Base-by-base conservation (phyloP, 2,329 filamentous ascomycete genomes). In the Gnomoniopsis smithogilvyi region DNA sequence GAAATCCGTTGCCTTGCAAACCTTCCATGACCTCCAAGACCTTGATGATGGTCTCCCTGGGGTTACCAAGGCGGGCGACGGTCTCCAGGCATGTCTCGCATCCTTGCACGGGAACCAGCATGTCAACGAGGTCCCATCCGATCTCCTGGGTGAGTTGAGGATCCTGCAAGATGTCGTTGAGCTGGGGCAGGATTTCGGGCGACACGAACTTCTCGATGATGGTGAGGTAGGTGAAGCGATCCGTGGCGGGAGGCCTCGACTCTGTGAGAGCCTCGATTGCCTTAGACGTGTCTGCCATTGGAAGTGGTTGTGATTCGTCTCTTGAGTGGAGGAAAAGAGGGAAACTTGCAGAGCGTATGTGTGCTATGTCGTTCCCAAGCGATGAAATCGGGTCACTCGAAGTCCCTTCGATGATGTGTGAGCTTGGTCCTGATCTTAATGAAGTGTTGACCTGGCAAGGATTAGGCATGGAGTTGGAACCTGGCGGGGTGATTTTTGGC, bases 121-220 rank as follows among this genome's bases (percentile, higher is more conserved):
- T 84, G 68, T 90, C 87, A 22, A 95, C 87, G 54, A 94, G 76
- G 70, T 95, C 91, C 91, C 91, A 95, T 52, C 91, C 91, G 66
- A 94, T 92, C 58, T 91, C 88, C 61, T 83, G 83, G 2, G 89
- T 91, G 58, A 93, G 69, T 79, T 86, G 59, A 84, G 92, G 68
- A 82, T 92, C 67, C 59, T 74, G 67, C 48, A 73, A 65, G 47
- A 74, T 84, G 22, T 87, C 80, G 65, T 91, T 83, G 49, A 94
- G 78, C 3, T 83, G 76, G 1, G 89, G 87, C 47, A 94, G 76
- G 61, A 88, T 80, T 60, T 87, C 85, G 19, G 84, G 80, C 6
- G 81, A 85, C 49, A 92, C 78, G 65, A 90, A 88, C 72, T 89
- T 85, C 71, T 92, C 88, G 67, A 94, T 76, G 63, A 93, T 86